Base-by-base conservation (phyloP, 2,329 filamentous ascomycete genomes). In the Ustulina deusta region DNA sequence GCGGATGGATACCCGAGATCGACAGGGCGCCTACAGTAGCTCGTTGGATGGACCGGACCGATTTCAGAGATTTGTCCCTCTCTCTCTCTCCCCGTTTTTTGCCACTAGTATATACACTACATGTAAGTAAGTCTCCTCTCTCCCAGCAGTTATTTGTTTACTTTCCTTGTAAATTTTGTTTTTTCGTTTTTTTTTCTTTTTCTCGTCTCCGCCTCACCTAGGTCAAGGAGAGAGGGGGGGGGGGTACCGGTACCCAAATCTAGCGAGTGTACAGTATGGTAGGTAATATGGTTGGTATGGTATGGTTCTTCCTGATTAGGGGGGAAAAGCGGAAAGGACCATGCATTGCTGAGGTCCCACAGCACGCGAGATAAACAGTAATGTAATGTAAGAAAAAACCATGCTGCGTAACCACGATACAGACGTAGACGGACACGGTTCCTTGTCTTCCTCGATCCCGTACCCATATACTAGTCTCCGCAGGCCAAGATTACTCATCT, bases 301-400 rank as follows among this genome's bases (percentile, higher is more conserved):
- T 42, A 40, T 40, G 27, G 38, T 11, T 40, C 17, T 40, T 6
- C 54, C 36, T 42, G 38, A 54, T 44, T 17, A 61, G 25, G 25
- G 25, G 25, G 54, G 38, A 54, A n/a, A 32, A 17, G 34, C 9
- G 25, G 32, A 66, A 61, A 62, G 59, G 58, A 62, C 58, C 52
- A 32, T 62, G 62, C 64, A 66, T 62, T 10, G 11, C 5, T 10
- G n/a, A 29, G 34, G 49, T 55, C 54, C 52, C 59, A 58, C 59
- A 57, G 44, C 44, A 61, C 63, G 49, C 51, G 25, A 61, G 58
- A 61, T 61, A 61, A 49, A 60, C 25, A 51, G 44, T 36, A 48
- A 32, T 46, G 46, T 48, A 25, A 55, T 49, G 42, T 34, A 42
- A n/a, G 13, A 32, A 55, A 61, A 1, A n/a, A n/a, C n/a, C n/a